Evolutionary conservation across 768 basidiomycete species (phyloP).

Genomic region (Plicaturopsis crispa): DNA sequence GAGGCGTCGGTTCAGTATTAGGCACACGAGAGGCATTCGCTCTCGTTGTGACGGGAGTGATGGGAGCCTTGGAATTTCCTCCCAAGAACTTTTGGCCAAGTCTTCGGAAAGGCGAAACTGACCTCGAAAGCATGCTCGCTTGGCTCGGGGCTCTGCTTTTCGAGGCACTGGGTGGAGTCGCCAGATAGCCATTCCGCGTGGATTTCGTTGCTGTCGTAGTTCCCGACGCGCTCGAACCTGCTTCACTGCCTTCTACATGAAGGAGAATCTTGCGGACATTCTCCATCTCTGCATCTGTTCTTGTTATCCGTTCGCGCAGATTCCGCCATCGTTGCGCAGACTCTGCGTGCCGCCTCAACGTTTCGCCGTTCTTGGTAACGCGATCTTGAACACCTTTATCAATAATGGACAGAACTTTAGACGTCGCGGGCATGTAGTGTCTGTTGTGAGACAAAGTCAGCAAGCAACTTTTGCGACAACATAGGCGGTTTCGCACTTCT

Average conservation of each 20-base stretch:
- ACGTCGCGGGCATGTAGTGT: conserved; percentile 92
- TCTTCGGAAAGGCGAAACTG: conserved; percentile 76
- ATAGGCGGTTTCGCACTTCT: too few relatives aligned
- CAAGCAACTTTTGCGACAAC: conserved; percentile 3
- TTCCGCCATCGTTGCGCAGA: conserved; percentile 82
- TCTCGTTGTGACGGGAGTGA: conserved; percentile 44
- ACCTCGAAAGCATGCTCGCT: conserved; percentile 55
- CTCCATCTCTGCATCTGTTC: conserved; percentile 82
- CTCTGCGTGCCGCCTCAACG: conserved; percentile 82
- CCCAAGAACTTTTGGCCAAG: conserved; percentile 67
- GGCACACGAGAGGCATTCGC: conserved; percentile 30
- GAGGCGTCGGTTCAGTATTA: conserved; percentile 46
- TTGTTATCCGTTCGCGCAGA: conserved; percentile 68
- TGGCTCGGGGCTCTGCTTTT: conserved; percentile 38
- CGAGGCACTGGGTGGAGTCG: conserved; percentile 51
- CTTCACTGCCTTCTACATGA: conserved; percentile 50
- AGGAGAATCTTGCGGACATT: conserved; percentile 52
- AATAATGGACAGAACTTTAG: conserved; percentile 87
- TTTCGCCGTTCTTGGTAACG: conserved; percentile 95
- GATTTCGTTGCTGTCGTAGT: conserved; percentile 27
- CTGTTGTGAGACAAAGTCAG: conserved; percentile 30
- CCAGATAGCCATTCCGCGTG: conserved; percentile 52
- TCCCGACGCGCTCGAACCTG: conserved; percentile 62
- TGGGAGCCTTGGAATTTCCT: conserved; percentile 26
- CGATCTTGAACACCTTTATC: conserved; percentile 91